phyloP scores from a whole-genome alignment of 148 eudicot genomes.

The Rhododendron molle region DNA sequence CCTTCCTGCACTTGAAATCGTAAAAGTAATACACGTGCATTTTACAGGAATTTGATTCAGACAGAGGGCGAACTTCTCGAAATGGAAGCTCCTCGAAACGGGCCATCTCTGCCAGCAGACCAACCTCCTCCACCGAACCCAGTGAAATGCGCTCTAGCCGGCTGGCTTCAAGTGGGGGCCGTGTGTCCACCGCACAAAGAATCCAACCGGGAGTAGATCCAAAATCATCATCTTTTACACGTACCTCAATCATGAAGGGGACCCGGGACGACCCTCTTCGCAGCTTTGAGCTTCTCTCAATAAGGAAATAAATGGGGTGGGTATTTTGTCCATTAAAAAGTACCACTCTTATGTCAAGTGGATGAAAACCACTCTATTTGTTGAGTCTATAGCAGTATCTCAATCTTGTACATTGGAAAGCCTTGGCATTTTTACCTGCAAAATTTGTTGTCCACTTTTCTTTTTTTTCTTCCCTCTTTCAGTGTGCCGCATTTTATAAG shows the following conservation, averaged over 20 bases:
- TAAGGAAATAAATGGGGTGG: conserved; percentile 46
- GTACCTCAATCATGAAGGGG: conserved; percentile 48
- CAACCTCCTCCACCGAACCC: conserved; percentile 35
- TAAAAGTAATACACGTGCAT: not conserved
- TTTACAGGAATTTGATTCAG: conserved; percentile 56
- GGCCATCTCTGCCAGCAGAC: conserved; percentile 49
- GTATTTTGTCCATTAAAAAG: not conserved
- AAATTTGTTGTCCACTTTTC: not conserved
- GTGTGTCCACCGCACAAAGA: conserved; percentile 46
- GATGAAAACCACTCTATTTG: not conserved
- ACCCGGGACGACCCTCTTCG: conserved; percentile 74
- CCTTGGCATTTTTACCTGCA: not conserved
- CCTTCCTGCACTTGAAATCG: not conserved
- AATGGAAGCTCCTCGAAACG: conserved; percentile 66
- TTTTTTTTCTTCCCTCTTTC: not conserved
- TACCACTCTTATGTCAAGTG: not conserved
- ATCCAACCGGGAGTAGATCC: conserved; percentile 44
- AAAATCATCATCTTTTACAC: conserved; percentile 48
- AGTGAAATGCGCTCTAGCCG: conserved; percentile 36
- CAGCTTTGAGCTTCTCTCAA: conserved; percentile 82
- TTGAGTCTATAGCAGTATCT: not conserved
- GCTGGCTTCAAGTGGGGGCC: conserved; percentile 39
- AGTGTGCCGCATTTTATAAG: conserved; percentile 6
- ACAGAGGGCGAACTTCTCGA: conserved; percentile 46
- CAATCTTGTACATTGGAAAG: conserved; percentile 13